Conservation (phyloP, 192 early-diverging fungal genomes). For the Coemansia sp. region DNA sequence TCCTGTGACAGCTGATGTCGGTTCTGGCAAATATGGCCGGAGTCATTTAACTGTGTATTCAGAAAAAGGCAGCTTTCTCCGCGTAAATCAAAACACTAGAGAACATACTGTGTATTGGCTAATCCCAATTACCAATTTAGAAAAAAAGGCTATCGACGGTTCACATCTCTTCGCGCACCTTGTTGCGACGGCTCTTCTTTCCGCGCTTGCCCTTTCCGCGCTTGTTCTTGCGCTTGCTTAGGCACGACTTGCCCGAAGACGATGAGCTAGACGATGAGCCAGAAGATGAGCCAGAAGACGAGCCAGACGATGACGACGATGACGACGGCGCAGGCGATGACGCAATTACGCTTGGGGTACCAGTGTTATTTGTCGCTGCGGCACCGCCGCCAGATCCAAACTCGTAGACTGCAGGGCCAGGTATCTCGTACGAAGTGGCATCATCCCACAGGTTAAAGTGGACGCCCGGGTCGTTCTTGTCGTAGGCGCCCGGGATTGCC, state of each 20-base stretch:
- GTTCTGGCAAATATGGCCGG: too few species aligned
- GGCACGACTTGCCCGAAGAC: too few species aligned
- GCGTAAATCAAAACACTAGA: too few species aligned
- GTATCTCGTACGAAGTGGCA: slow-evolving; percentile 4
- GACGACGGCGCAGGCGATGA: neutral
- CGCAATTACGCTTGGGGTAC: neutral
- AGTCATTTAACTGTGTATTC: too few species aligned
- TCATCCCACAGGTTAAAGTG: slow-evolving; percentile 2
- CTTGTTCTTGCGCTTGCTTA: neutral
- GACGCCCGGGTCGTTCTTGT: slow-evolving; percentile 12
- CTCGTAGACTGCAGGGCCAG: slow-evolving; percentile 9
- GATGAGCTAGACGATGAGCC: too few species aligned
- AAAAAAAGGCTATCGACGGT: too few species aligned
- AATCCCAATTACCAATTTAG: too few species aligned
- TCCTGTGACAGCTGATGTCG: too few species aligned
- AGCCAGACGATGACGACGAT: too few species aligned
- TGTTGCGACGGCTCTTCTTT: neutral
- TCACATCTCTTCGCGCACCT: neutral
- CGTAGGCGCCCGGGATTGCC: slow-evolving; percentile 23
- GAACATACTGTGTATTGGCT: too few species aligned
- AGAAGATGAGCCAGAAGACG: neutral
- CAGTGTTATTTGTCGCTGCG: neutral
- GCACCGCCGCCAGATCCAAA: neutral
- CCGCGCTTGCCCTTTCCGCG: neutral
- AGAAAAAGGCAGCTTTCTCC: too few species aligned